These are phyloP conservation scores for Fusarium sp. DNA, from an alignment of 2,329 filamentous ascomycete species.

Conservation along the genomic window DNA sequence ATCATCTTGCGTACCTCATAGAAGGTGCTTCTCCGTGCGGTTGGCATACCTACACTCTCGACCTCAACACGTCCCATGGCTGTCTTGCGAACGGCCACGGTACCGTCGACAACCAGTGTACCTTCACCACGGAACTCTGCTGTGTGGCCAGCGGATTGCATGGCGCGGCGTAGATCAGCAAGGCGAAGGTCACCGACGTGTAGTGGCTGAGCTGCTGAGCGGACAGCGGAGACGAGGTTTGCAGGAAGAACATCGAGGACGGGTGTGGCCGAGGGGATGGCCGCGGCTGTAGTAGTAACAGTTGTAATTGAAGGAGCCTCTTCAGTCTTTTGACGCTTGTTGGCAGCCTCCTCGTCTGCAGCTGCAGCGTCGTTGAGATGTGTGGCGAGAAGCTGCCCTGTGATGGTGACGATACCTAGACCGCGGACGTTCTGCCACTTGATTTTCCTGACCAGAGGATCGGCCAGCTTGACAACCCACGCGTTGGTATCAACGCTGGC, in stretches of 20 bases:
- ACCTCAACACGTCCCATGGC: constrained; percentile 89
- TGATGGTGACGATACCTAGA: constrained; percentile 91
- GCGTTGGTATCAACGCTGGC: constrained; percentile 98
- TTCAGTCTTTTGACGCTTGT: constrained; percentile 64
- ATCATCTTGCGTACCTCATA: constrained; percentile 90
- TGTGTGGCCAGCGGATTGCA: constrained; percentile 83
- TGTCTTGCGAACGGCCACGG: constrained; percentile 89
- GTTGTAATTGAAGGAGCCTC: constrained; percentile 42
- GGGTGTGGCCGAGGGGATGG: constrained; percentile 53
- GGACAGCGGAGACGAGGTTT: constrained; percentile 75
- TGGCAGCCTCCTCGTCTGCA: constrained; percentile 59
- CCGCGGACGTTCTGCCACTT: constrained; percentile 96
- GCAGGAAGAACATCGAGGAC: constrained; percentile 66
- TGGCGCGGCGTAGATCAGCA: constrained; percentile 85
- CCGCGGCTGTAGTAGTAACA: constrained; percentile 38
- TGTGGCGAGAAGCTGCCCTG: constrained; percentile 70
- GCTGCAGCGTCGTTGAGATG: constrained; percentile 53
- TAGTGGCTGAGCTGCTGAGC: constrained; percentile 84
- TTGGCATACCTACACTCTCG: constrained; percentile 73
- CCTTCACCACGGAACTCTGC: constrained; percentile 96
- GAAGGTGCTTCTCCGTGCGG: constrained; percentile 71
- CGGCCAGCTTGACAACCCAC: constrained; percentile 92
- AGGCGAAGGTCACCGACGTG: constrained; percentile 94
- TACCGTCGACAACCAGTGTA: constrained; percentile 87
- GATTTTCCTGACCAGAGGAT: constrained; percentile 83